Conservation (phyloP, 2,329 filamentous ascomycete genomes). For the Apiospora hydei region DNA sequence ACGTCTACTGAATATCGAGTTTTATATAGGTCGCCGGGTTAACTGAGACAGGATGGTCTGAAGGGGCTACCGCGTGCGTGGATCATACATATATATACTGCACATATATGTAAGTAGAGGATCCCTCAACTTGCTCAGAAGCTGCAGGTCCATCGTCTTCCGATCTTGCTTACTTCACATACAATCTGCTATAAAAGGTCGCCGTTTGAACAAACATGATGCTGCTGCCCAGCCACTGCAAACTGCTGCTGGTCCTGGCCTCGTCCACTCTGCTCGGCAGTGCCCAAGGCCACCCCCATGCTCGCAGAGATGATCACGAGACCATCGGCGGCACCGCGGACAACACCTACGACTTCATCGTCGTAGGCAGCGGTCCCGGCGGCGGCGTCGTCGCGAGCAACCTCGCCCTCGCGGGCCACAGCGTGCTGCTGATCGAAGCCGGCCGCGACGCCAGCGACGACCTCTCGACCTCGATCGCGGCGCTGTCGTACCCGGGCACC, state of each 20-base stretch:
- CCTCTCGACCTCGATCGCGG: constrained; percentile 34
- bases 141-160: neutral
- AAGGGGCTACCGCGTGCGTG: neutral
- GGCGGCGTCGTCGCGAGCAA: constrained; percentile 58
- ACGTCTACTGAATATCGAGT: neutral
- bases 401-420: constrained; percentile 58
- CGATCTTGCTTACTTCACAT: neutral
- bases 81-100: neutral
- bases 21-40: neutral
- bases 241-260: neutral
- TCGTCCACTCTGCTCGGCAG: neutral
- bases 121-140: neutral
- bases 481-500: constrained; percentile 45
- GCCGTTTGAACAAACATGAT: neutral
- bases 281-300: neutral
- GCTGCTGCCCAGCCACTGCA: too few relatives aligned
- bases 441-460: constrained; percentile 53
- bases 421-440: constrained; percentile 60
- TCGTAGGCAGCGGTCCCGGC: constrained; percentile 59
- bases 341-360: constrained; percentile 38
- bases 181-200: too few relatives aligned
- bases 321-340: neutral
- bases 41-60: neutral
- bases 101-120: too few relatives aligned
- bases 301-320: neutral